phyloP scores from a whole-genome alignment of 257 asterid species.

The Solanum bulbocastanum region DNA sequence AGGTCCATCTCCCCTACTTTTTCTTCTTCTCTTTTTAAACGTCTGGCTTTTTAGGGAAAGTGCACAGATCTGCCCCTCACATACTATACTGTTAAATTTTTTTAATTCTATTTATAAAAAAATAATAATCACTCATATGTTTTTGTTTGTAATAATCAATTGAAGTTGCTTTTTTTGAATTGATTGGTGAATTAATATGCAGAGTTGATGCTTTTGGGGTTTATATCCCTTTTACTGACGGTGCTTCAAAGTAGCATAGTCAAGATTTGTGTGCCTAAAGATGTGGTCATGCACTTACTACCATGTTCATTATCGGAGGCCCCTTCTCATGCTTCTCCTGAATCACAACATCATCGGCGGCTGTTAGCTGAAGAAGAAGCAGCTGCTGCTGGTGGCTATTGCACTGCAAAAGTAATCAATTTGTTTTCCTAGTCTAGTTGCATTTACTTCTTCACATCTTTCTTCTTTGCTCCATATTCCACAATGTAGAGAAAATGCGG shows the following conservation, averaged over 20 bases:
- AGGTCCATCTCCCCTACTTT: slow-evolving; percentile 18
- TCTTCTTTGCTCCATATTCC: background rate
- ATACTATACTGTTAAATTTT: no score
- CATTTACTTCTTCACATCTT: background rate
- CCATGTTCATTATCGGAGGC: slow-evolving; percentile 38
- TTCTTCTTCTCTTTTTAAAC: background rate
- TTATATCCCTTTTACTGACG: slow-evolving; percentile 65
- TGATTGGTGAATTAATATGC: slow-evolving; percentile 3
- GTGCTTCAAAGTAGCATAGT: slow-evolving; percentile 55
- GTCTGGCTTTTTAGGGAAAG: no score
- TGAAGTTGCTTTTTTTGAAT: background rate
- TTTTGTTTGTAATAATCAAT: background rate
- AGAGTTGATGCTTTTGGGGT: slow-evolving; percentile 83
- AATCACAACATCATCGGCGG: slow-evolving; percentile 19
- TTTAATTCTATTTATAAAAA: no score
- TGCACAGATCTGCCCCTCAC: no score
- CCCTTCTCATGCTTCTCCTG: slow-evolving; percentile 1
- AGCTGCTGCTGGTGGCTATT: slow-evolving; percentile 23
- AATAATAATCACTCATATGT: background rate
- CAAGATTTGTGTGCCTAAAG: slow-evolving; percentile 39
- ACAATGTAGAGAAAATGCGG: background rate
- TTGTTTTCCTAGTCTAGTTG: background rate
- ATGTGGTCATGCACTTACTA: slow-evolving; percentile 30
- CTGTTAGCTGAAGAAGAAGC: slow-evolving; percentile 54
- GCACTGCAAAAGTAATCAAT: slow-evolving; percentile 44